Conservation (phyloP, 164 flowering plant genomes). For the Vitis labrusca region DNA sequence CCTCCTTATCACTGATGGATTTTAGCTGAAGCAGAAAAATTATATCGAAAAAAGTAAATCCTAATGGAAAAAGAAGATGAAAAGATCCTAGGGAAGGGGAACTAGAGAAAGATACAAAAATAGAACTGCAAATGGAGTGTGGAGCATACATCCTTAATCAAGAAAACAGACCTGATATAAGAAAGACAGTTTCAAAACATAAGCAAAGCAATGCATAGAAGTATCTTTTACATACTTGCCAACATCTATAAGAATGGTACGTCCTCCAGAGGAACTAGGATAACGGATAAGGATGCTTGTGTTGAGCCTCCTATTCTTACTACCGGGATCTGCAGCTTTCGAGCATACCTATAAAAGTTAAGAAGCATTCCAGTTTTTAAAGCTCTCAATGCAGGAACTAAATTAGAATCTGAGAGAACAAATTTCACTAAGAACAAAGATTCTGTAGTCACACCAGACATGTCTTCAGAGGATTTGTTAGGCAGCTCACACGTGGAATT, state of each 20-base stretch:
- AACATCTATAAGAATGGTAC: constrained; percentile 82
- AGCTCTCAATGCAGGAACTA: background rate
- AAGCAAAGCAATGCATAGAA: background rate
- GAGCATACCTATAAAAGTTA: constrained; percentile 64
- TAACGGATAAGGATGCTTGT: constrained; percentile 83
- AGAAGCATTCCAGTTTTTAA: constrained; percentile 2
- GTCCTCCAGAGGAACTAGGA: constrained; percentile 41
- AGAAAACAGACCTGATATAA: too few relatives aligned
- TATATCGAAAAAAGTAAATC: too few relatives aligned
- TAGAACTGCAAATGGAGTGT: too few relatives aligned
- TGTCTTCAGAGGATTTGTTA: constrained; percentile 75
- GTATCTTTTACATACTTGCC: constrained; percentile 78
- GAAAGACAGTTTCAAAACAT: too few relatives aligned
- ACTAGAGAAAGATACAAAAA: too few relatives aligned
- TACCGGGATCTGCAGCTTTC: constrained; percentile 76
- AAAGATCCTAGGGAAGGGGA: too few relatives aligned
- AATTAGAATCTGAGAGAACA: background rate
- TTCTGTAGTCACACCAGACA: constrained; percentile 55
- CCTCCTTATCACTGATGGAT: too few relatives aligned
- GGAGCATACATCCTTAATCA: too few relatives aligned
- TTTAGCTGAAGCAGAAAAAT: too few relatives aligned
- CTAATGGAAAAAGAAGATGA: too few relatives aligned
- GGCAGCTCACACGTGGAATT: constrained; percentile 96
- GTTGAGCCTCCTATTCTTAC: constrained; percentile 83
- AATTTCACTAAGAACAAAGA: constrained; percentile 1